Base-by-base conservation (phyloP, 2,329 filamentous ascomycete species). In the Microascus cirrosus region DNA sequence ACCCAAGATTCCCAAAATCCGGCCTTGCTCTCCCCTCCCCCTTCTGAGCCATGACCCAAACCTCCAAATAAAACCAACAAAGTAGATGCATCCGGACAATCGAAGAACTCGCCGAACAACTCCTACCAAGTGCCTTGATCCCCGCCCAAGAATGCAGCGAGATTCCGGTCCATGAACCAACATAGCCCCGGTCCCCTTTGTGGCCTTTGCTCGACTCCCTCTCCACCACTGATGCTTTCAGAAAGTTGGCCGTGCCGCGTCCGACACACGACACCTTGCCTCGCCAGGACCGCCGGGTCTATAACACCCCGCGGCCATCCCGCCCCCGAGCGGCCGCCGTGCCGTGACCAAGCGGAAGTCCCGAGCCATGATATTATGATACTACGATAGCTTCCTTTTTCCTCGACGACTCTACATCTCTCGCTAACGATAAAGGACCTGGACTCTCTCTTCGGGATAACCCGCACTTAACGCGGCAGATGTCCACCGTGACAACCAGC, bases 401-500 rank as follows among this genome's bases (percentile, higher is more conserved):
- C 45, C 18, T n/a, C 36, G 12, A 13, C 18, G 15, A 4, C 36
- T 42, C 36, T 42, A 42, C 36, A 13, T 25, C 20, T 51, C 13
- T 24, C 48, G 15, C 20, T 22, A 4, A 8, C 28, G 28, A 32
- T 32, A 32, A 32, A 32, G 28, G 4, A 32, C 28, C 28, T 8
- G n/a, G 28, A 32, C 28, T 32, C 28, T 32, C 28, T 32, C 28
- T 34, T 28, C 24, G 13, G 24, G 3, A 34, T 53, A 15, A 53
- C 39, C n/a, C 39, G 15, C 20, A 28, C 12, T 34, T 12, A 7
- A 8, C 64, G 60, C 63, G 67, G 59, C 65, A 63, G 55, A 64
- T 67, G 58, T 64, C 69, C 53, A 60, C 67, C 35, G 65, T 64
- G 61, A 65, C 64, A 59, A 61, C 63, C 55, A 64, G 64, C 42